Evolutionary conservation across 108 stramenopile genomes (phyloP), one percentile per base, ranked within the genome.

Genomic region (Ochromonas danica): DNA sequence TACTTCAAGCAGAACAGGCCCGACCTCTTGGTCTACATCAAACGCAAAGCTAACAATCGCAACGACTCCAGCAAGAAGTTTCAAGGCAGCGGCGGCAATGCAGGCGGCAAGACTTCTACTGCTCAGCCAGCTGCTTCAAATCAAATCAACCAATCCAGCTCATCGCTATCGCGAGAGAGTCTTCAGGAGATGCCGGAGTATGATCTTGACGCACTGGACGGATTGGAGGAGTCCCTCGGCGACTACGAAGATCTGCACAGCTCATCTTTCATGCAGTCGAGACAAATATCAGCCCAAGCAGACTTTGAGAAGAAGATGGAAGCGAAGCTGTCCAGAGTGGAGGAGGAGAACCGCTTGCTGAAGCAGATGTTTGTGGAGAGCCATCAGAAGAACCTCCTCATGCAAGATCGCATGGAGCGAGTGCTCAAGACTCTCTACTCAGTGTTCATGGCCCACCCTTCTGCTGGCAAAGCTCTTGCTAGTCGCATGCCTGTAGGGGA

Each of bases 1-100:
- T 71, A 95, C 70, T 97, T 97, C 83, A 94, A 94, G 77, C 80
- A 94, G 28, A 93, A 95, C 80, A 87, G 83, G 40, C 94, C 94
- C 3, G 90, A 94, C 62, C 90, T 94, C 42, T 86, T 95, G n/a
- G 84, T 90, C 72, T 77, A 91, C 45, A 86, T 97, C 14, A 88
- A 94, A 70, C 93, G 96, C 43, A 87, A 94, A 67, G 78, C 45
- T 25, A 78, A 75, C 31, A 75, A 67, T 36, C 17, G 31, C 17
- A 36, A 3, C 17, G 63, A 67, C 3, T 35, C 31, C 3, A 28
- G 3, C 63, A 67, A 67, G 31, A 67, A 67, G 25, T 36, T 31
- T 28, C 35, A 28, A 6, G 45, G 45, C 6, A 6, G 6, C 14
- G 22, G 22, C 6, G 45, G 14, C 6, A 51, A 51, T 51, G 22